Base-by-base conservation (phyloP, 805 yeast genomes). In the Cephaloascus fragrans region DNA sequence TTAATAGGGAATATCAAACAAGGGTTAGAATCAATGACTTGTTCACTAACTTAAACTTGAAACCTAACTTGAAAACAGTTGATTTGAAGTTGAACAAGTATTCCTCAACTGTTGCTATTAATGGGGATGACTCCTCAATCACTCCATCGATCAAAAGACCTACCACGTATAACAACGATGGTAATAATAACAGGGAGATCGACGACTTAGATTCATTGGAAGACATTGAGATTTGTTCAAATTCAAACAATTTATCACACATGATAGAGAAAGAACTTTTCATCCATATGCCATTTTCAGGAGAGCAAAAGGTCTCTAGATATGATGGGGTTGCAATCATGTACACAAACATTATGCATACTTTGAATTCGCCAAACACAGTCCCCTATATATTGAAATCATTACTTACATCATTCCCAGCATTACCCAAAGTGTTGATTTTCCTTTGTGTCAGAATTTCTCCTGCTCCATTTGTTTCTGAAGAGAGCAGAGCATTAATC, bases 381-480 rank as follows among this genome's bases (percentile, higher is more conserved):
- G 57, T 73, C 16, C 78, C 79, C 2, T 57, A 53, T 3, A 50
- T 70, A 9, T 64, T 69, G 46, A 55, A 51, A 19, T 52, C 49
- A 35, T 40, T 70, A 17, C 47, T 72, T 9, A 50, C 55, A n/a
- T 47, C 67, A 8, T 72, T 71, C 46, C 58, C 64, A 3, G 52
- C 69, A 5, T 49, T 71, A 10, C 77, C 79, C 0, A 52, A 62
- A 10, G 50, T 62, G 10, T 65, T 72, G 41, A 51, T 74, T 9
- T 67, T 74, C 41, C 52, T 72, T 40, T 64, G 71, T 12, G 52
- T 63, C 4, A 49, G 69, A 37, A 61, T 69, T 3, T 51, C 67
- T 18, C 57, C 73, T 4, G 53, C 57, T 26, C 80, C 80, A 2
- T 53, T 47, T 36, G 60, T 71, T 4, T 53, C 57, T 1, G 46